A percentile compares a stretch with the other conserved stretches of the same genome.
phyloP scores from a whole-genome alignment of 805 yeast species.

The Starmerella riodocensis region DNA sequence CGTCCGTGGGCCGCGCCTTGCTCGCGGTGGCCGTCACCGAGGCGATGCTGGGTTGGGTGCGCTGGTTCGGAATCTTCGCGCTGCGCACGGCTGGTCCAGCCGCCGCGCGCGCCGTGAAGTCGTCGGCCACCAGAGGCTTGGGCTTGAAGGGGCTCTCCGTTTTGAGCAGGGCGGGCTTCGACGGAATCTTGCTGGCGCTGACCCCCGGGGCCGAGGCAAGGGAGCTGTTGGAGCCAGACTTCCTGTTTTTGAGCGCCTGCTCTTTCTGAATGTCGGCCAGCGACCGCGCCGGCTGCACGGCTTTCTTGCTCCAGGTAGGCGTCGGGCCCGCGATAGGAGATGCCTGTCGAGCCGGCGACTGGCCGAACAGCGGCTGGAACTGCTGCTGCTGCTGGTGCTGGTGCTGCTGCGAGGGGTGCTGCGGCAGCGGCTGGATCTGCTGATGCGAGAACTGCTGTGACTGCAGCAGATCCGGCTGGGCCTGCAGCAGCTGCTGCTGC shows the following conservation, averaged over 20 bases:
- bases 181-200: not conserved
- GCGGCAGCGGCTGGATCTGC: not conserved
- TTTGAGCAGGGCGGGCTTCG: not conserved
- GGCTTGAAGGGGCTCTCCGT: not conserved
- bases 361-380: not conserved
- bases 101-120: not conserved
- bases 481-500: not conserved
- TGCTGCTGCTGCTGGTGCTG: too few relatives aligned
- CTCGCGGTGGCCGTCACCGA: constrained; percentile 14
- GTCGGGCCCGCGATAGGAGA: constrained; percentile 10
- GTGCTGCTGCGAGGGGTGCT: constrained; percentile 2
- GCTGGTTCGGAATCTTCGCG: constrained; percentile 1
- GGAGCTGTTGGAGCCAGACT: not conserved
- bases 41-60: not conserved
- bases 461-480: constrained; percentile 5
- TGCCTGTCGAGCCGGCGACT: constrained; percentile 4
- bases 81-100: not conserved
- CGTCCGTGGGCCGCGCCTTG: constrained; percentile 25
- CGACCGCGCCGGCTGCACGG: constrained; percentile 24
- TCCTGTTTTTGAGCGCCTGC: constrained; percentile 5
- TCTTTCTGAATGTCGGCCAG: constrained; percentile 31
- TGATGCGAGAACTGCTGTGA: not conserved
- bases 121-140: not conserved
- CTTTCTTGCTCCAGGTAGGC: constrained; percentile 16
- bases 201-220: not conserved